A percentile compares a stretch with the other conserved stretches of the same genome.
These are phyloP conservation scores for Candida argentea DNA, from an alignment of 805 yeast genomes.

Conservation along the genomic window DNA sequence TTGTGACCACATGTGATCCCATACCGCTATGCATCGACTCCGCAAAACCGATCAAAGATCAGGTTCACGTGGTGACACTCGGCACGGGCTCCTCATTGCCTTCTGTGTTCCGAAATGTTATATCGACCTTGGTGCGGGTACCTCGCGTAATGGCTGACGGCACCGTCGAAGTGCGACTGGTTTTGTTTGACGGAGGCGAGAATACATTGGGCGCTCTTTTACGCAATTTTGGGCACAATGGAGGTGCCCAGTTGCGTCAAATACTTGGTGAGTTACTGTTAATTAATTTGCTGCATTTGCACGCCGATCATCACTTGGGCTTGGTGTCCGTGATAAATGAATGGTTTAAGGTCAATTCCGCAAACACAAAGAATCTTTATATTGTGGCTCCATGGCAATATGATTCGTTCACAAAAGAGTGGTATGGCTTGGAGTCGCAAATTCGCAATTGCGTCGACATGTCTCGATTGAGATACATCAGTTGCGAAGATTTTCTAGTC, in stretches of 20 bases:
- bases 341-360: slow-evolving; percentile 45
- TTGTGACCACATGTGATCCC: slow-evolving; percentile 10
- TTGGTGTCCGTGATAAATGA: slow-evolving; percentile 54
- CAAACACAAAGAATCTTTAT: slow-evolving; percentile 31
- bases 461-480: slow-evolving; percentile 38
- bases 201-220: slow-evolving; percentile 68
- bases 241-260: slow-evolving; percentile 19
- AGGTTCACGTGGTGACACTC: slow-evolving; percentile 61
- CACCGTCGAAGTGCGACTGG: slow-evolving; percentile 25
- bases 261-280: slow-evolving; percentile 53
- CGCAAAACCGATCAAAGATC: slow-evolving; percentile 29
- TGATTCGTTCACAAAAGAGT: slow-evolving; percentile 55
- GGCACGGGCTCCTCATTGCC: slow-evolving; percentile 96
- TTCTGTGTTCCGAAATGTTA: slow-evolving; percentile 73
- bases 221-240: slow-evolving; percentile 47
- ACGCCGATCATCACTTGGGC: slow-evolving; percentile 96
- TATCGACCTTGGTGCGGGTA: slow-evolving; percentile 65
- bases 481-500: slow-evolving; percentile 48
- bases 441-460: slow-evolving; percentile 20
- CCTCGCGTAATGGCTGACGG: slow-evolving; percentile 33
- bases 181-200: slow-evolving; percentile 91
- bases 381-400: slow-evolving; percentile 72
- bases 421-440: slow-evolving; percentile 42
- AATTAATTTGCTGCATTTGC: slow-evolving; percentile 78
- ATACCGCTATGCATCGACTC: slow-evolving; percentile 10